These are phyloP conservation scores for Lablab purpureus DNA, from an alignment of 306 rosid genomes.

Conservation along the genomic window DNA sequence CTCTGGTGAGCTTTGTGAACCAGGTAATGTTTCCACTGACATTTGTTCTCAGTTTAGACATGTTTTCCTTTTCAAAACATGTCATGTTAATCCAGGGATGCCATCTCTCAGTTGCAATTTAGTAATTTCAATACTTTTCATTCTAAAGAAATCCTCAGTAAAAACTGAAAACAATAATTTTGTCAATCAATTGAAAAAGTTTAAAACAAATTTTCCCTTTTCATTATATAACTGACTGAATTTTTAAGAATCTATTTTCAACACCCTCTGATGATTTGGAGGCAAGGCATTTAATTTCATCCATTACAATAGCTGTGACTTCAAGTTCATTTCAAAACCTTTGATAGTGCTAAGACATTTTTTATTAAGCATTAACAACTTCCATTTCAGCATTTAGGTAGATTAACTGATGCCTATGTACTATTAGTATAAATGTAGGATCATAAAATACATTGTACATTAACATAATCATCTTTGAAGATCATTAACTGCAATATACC, in stretches of 20 bases:
- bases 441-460: conserved; percentile 11
- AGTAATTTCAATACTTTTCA: background rate
- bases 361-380: background rate
- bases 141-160: background rate
- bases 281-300: no score
- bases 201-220: background rate
- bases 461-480: conserved; percentile 8
- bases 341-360: background rate
- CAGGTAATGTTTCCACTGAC: conserved; percentile 63
- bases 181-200: background rate
- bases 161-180: background rate
- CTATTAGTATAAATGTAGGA: background rate
- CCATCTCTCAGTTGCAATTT: background rate
- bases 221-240: no score
- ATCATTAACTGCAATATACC: background rate
- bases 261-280: background rate
- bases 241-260: conserved; percentile 1
- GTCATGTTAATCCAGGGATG: conserved; percentile 17
- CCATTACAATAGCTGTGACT: no score
- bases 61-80: background rate
- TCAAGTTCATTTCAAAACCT: no score
- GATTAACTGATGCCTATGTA: conserved; percentile 3
- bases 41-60: conserved; percentile 18
- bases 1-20: conserved; percentile 72
- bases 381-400: background rate